Base-by-base conservation (phyloP, 257 asterid genomes). In the Solanum chilense region DNA sequence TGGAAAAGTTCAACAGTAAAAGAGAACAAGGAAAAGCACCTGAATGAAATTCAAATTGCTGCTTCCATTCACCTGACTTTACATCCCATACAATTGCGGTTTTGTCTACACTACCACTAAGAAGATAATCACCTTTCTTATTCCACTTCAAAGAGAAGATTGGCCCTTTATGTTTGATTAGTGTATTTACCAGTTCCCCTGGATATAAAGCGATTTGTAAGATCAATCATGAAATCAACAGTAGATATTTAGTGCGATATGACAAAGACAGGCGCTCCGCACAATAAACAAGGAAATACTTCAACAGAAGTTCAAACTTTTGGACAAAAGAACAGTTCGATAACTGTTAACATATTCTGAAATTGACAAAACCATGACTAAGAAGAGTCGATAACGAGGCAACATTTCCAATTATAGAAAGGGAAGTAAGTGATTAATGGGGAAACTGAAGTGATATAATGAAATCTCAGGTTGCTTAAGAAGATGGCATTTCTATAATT, bases 61-160 rank as follows among this genome's bases (percentile, higher is more conserved):
- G 99, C 87, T 91, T 97, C 94, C 98, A 95, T 88, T 97, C 98
- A n/a, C 96, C 98, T 9, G 95, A 90, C 95, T 94, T 95, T 84
- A 93, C 96, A 90, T 95, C 99, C 99, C 99, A 97, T 78, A 94
- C 98, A 88, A 97, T 96, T 70, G 99, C 99, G 89, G 98, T 97
- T 94, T 93, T 94, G 90, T 97, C 99, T 74, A 95, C 97, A 88
- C 99, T 95, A 85, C 99, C 99, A 88, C 99, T 97, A 56, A 97
- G 97, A 90, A 97, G 95, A 89, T 88, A 97, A 91, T 95, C 98
- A 62, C 99, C 99, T 90, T 95, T 95, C 93, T 95, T 95, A 92
- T 95, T 97, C 99, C 99, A 97, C 95, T 95, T 97, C 91, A 97
- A 92, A 84, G 99, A 95, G 94, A 94, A 95, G 88, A 97, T 94